Evolutionary conservation across 2,329 filamentous ascomycete species (phyloP).

Genomic region (Lachnellula cervina): DNA sequence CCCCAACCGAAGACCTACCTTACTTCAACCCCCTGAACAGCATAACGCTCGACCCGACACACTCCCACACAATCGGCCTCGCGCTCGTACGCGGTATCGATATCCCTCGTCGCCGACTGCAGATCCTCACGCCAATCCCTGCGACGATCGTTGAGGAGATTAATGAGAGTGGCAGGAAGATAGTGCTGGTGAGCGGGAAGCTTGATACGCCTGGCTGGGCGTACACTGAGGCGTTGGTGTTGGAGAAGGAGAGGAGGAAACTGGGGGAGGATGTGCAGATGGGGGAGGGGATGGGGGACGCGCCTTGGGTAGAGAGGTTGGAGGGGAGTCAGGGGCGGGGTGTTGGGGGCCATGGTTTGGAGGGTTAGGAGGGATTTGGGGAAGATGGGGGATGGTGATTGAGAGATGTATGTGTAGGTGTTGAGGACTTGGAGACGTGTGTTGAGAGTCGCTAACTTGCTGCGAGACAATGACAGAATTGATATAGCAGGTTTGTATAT

Average conservation of each 20-base stretch:
- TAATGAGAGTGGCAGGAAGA: constrained; percentile 39
- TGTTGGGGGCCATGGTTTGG: constrained; percentile 58
- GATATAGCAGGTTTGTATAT: too few species aligned
- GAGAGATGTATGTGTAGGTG: background rate
- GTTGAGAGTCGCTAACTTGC: too few species aligned
- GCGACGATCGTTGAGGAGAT: constrained; percentile 37
- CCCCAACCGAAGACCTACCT: constrained; percentile 52
- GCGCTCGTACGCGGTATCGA: constrained; percentile 70
- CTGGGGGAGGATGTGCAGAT: constrained; percentile 12
- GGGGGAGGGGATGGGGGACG: constrained; percentile 31
- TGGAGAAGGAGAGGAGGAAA: constrained; percentile 26
- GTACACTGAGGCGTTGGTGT: constrained; percentile 55
- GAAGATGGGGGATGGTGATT: constrained; percentile 20
- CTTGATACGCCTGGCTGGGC: constrained; percentile 67
- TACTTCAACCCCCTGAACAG: constrained; percentile 53
- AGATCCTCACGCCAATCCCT: constrained; percentile 60
- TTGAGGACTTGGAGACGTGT: too few species aligned
- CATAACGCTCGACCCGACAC: constrained; percentile 53
- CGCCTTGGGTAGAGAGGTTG: constrained; percentile 57
- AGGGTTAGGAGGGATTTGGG: constrained; percentile 60
- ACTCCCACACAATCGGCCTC: constrained; percentile 57
- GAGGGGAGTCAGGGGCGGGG: constrained; percentile 51
- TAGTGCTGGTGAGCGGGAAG: constrained; percentile 63
- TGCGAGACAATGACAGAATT: too few species aligned
- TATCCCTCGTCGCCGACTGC: constrained; percentile 45